Base-by-base conservation (phyloP, 1,284 basidiomycete species). In the Neotropicomus parvogracilis region DNA sequence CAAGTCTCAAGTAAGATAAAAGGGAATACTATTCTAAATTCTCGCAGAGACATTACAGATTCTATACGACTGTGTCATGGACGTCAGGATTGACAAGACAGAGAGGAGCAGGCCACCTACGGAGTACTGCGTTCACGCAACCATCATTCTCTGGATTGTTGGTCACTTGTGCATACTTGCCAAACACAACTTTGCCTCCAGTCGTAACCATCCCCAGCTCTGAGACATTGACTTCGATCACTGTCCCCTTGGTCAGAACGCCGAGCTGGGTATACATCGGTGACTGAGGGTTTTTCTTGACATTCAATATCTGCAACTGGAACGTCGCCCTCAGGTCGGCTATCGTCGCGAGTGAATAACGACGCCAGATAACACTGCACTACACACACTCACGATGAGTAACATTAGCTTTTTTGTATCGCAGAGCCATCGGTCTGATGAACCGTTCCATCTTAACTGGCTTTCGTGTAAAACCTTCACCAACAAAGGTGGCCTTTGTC, bases 371-470 rank as follows among this genome's bases (percentile, higher is more conserved):
- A 14, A 21, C n/a, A n/a, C 7, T 27, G 43, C n/a, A 35, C 44
- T 37, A 36, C 37, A 36, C n/a, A 14, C 11, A 75, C 91, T 66
- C 65, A 95, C 93, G 95, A 77, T 99, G 97, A 10, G 97, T 99
- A 16, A 99, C 94, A 63, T 99, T 98, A 3, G 94, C 97, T 72
- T 97, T 98, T 73, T 95, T 98, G 75, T 93, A 95, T 48, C 97
- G 86, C 61, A 99, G 71, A 32, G 93, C 97, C 89, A 97, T 97
- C 9, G 97, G 97, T 52, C 97, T 80, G 50, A 99, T 86, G 70
- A 99, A 99, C 40, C 97, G 80, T 75, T 99, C 97, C 83, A 99
- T 90, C 76, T 99, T 99, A 50, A 97, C 95, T 0, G 97, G 97
- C 70, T 99, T 99, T 55, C 97, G 79, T 13, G 97, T 99, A 69